phyloP scores from a whole-genome alignment of 2,329 filamentous ascomycete species.

The Cadophora sp. region DNA sequence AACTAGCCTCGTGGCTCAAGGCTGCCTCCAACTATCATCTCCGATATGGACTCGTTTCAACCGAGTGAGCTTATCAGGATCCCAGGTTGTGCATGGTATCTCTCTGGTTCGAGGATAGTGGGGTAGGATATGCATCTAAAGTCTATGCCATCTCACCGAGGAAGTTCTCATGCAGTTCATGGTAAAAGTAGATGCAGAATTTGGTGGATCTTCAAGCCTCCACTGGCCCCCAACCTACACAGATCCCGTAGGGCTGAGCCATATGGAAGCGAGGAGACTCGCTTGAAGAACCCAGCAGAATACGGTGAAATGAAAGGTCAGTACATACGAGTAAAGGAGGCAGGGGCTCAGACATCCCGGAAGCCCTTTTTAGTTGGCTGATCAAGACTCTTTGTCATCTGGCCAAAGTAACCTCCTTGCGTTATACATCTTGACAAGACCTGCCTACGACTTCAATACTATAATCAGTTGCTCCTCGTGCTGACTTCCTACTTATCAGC shows the following conservation, averaged over 20 bases:
- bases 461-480: slow-evolving; percentile 1
- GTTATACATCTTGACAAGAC: not conserved
- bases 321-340: not conserved
- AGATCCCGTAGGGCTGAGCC: slow-evolving; percentile 5
- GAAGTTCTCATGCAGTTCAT: not conserved
- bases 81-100: not conserved
- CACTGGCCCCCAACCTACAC: no score
- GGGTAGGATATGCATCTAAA: not conserved
- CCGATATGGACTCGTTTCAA: not conserved
- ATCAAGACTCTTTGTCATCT: slow-evolving; percentile 13
- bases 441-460: not conserved
- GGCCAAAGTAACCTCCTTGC: not conserved
- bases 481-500: not conserved
- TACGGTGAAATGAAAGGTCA: not conserved
- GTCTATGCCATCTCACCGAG: not conserved
- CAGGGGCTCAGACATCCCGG: not conserved
- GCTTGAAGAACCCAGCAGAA: not conserved
- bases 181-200: not conserved
- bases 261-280: not conserved
- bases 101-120: not conserved
- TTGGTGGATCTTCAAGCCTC: not conserved
- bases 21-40: not conserved
- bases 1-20: not conserved
- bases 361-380: slow-evolving; percentile 2
- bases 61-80: not conserved